These are phyloP conservation scores for Eryngium alpinum DNA, from an alignment of 140 eudicot genomes.

Conservation along the genomic window DNA sequence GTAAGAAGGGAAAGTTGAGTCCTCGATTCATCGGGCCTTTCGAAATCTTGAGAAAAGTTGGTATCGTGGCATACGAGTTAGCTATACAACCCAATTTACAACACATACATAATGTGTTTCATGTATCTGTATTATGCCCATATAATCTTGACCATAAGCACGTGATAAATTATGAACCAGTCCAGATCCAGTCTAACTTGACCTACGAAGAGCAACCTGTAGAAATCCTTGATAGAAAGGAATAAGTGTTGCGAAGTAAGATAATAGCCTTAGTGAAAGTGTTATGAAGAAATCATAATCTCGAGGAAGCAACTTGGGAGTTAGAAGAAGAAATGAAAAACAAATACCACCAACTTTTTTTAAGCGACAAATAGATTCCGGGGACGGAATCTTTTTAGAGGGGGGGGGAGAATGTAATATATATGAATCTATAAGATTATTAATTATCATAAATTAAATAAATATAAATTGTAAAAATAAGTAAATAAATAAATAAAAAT, in stretches of 20 bases:
- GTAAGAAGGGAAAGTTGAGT: neutral
- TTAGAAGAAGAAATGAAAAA: neutral
- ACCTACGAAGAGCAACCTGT: neutral
- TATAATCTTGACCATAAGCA: neutral
- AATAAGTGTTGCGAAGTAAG: neutral
- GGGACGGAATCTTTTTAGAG: neutral
- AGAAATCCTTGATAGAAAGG: neutral
- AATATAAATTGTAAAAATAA: too few relatives aligned
- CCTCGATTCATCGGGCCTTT: neutral
- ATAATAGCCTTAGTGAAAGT: neutral
- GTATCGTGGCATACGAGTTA: neutral
- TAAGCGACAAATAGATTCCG: neutral
- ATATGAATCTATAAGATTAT: too few relatives aligned
- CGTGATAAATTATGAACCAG: neutral
- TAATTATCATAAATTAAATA: too few relatives aligned
- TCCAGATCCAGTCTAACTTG: neutral
- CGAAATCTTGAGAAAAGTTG: neutral
- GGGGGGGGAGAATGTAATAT: neutral
- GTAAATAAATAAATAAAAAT: too few relatives aligned
- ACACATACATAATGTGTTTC: neutral
- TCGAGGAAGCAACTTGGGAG: constrained; percentile 5
- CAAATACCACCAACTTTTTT: neutral
- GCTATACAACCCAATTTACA: neutral
- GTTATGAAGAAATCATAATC: neutral
- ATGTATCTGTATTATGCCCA: neutral